Evolutionary conservation across 495 filamentous ascomycete species (phyloP).

Genomic region (Aspergillus carlsbadensis): DNA sequence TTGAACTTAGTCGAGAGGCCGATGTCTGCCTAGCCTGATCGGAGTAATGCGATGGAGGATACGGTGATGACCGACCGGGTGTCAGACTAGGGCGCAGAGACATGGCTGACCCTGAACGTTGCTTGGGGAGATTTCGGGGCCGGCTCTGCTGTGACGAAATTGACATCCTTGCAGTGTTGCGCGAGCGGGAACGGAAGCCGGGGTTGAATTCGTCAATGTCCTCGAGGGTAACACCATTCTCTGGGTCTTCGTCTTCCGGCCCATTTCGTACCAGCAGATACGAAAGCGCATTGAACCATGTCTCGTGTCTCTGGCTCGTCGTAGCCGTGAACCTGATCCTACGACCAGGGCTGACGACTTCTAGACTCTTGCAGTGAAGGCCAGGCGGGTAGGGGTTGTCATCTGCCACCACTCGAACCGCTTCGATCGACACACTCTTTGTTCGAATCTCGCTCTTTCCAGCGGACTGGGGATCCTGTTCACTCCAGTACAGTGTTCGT

Average conservation of each 20-base stretch:
- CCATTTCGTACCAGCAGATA: slow-evolving; percentile 81
- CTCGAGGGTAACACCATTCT: slow-evolving; percentile 64
- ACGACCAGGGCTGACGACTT: slow-evolving; percentile 86
- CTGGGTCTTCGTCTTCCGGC: slow-evolving; percentile 56
- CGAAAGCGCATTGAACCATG: slow-evolving; percentile 96
- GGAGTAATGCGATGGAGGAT: slow-evolving; percentile 43
- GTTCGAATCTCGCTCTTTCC: slow-evolving; percentile 78
- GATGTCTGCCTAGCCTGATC: slow-evolving; percentile 38
- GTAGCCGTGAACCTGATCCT: slow-evolving; percentile 89
- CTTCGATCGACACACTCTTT: slow-evolving; percentile 93
- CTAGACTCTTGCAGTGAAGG: slow-evolving; percentile 86
- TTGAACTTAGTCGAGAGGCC: slow-evolving; percentile 43
- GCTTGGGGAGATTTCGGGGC: slow-evolving; percentile 56
- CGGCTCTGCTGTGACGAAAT: slow-evolving; percentile 82
- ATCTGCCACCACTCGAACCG: slow-evolving; percentile 89
- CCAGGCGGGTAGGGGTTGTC: slow-evolving; percentile 96
- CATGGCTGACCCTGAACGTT: slow-evolving; percentile 44
- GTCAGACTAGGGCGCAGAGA: slow-evolving; percentile 45
- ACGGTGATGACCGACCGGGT: slow-evolving; percentile 40
- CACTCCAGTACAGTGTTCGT: slow-evolving; percentile 94
- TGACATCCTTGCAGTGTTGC: slow-evolving; percentile 60
- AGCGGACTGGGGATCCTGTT: slow-evolving; percentile 77
- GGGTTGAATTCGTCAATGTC: slow-evolving; percentile 93
- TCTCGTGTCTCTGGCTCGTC: slow-evolving; percentile 91
- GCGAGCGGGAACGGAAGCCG: slow-evolving; percentile 53